A percentile compares a stretch with the other conserved stretches of the same genome.
Conservation (phyloP, 331 rosid genomes). For the Cydonia oblonga region DNA sequence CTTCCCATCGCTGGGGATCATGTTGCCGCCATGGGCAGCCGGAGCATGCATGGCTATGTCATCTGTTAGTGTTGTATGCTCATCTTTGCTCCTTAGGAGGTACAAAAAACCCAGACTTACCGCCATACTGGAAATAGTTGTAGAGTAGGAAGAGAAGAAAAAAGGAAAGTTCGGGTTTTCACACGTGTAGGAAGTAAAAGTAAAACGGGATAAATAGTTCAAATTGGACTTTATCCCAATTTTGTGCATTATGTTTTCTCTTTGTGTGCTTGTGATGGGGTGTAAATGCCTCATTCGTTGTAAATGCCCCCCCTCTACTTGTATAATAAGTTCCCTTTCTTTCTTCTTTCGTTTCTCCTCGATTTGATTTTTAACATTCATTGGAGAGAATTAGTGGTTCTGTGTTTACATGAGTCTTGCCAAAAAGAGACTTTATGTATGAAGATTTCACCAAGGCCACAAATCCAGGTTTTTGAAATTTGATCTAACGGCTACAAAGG, state of each 20-base stretch:
- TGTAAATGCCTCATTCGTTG: conserved; percentile 6
- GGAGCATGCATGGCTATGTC: conserved; percentile 99
- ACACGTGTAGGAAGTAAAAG: conserved; percentile 4
- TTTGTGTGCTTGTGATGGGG: background rate
- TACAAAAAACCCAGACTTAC: conserved; percentile 79
- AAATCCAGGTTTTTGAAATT: too few species aligned
- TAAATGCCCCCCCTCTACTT: background rate
- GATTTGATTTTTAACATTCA: background rate
- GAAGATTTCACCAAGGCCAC: too few species aligned
- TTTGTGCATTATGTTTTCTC: conserved; percentile 24
- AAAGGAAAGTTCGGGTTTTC: conserved; percentile 8
- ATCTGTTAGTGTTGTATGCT: conserved; percentile 87
- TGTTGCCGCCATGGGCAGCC: conserved; percentile 98
- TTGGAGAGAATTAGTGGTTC: too few species aligned
- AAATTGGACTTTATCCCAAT: conserved; percentile 26
- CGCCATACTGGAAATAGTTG: conserved; percentile 67
- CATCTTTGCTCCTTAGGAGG: conserved; percentile 82
- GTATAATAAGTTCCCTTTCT: conserved; percentile 11
- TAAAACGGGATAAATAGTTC: conserved; percentile 15
- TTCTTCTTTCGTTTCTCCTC: background rate
- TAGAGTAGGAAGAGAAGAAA: conserved; percentile 41
- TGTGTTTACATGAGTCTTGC: too few species aligned
- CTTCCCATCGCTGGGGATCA: conserved; percentile 63
- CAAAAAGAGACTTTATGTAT: too few species aligned
- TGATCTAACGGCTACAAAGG: too few species aligned